Conservation (phyloP, 176 grass and related monocot species). For the Carex myosuroides region DNA sequence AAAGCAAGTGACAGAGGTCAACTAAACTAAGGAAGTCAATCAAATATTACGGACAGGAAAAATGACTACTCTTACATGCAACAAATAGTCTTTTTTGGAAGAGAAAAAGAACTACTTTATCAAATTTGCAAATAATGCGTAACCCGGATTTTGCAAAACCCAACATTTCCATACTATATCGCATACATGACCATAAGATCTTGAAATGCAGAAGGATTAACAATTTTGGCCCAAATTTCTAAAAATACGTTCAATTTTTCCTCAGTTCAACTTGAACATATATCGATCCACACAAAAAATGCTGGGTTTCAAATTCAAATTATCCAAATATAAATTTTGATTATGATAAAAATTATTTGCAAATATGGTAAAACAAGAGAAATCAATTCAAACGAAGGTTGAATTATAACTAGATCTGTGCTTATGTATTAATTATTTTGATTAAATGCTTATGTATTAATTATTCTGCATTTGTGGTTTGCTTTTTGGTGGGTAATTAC, state of each 20-base stretch:
- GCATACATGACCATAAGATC: neutral
- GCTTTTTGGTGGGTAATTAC: neutral
- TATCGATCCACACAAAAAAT: neutral
- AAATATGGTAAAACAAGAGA: neutral
- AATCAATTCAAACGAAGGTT: neutral
- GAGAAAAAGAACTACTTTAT: neutral
- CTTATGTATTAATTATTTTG: neutral
- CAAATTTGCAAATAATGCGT: neutral
- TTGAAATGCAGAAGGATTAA: neutral
- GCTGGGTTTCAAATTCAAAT: neutral
- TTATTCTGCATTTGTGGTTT: constrained; percentile 8
- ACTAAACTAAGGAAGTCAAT: neutral
- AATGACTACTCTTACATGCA: neutral
- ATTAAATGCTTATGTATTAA: neutral
- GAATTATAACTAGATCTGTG: neutral
- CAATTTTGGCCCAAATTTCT: neutral
- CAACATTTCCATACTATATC: neutral
- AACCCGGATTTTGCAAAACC: neutral
- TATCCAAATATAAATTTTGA: neutral
- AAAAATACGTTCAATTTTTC: neutral
- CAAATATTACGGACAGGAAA: neutral
- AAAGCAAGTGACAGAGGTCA: neutral
- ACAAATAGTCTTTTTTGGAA: neutral
- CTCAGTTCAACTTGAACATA: neutral
- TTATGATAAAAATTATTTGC: neutral